Percentiles rank a stretch among this genome's conserved stretches.
Evolutionary conservation across 306 rosid genomes (phyloP).

Genomic region (Luffa aegyptiaca): DNA sequence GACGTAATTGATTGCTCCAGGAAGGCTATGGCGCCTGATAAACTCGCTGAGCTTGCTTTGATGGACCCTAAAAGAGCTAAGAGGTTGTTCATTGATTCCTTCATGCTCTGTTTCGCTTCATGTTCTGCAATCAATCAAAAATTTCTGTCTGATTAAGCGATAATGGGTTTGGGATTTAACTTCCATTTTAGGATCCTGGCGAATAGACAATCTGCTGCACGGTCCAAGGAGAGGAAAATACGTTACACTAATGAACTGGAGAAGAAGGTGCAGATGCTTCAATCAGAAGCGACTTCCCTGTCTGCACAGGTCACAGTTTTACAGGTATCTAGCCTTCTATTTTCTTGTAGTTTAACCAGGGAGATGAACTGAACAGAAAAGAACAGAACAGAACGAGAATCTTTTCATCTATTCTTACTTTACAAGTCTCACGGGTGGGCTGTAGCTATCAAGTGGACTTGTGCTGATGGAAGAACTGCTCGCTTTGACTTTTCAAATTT

Average conservation of each 20-base stretch:
- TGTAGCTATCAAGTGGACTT: conserved; percentile 2
- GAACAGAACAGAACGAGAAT: background rate
- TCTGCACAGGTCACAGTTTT: conserved; percentile 84
- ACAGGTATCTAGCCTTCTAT: conserved; percentile 54
- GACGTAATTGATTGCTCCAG: conserved; percentile 38
- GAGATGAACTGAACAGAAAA: background rate
- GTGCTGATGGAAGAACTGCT: background rate
- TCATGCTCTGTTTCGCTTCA: background rate
- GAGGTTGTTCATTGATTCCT: conserved; percentile 27
- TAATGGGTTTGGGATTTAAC: background rate
- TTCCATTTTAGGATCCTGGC: conserved; percentile 64
- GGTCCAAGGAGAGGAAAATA: conserved; percentile 92
- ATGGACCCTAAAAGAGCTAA: conserved; percentile 90
- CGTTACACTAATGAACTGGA: conserved; percentile 84
- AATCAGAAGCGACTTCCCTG: conserved; percentile 90
- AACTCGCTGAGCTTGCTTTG: conserved; percentile 90
- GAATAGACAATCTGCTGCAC: conserved; percentile 90
- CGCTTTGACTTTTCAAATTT: background rate
- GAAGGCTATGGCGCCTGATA: conserved; percentile 75
- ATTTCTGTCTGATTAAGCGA: background rate
- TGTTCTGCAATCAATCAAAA: background rate
- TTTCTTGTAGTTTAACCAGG: background rate
- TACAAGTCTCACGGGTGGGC: background rate
- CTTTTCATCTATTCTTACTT: background rate
- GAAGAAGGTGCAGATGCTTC: conserved; percentile 94